Conservation (phyloP, 2,329 filamentous ascomycete species). For the Aschersonia sp. region DNA sequence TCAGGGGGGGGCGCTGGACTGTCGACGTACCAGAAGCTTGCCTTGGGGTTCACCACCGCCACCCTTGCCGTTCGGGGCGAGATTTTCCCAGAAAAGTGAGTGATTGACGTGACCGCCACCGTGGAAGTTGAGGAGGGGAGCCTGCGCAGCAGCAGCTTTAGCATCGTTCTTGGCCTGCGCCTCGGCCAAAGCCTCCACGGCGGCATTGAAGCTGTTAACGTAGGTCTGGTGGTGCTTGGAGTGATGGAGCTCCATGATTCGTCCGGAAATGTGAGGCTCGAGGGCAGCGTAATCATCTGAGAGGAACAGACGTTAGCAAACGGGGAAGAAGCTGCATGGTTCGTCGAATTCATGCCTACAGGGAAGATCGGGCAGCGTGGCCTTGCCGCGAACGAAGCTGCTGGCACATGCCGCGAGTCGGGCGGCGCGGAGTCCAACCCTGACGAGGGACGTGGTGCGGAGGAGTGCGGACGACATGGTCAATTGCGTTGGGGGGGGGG, state of each 20-base stretch:
- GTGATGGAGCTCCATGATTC: slow-evolving; percentile 96
- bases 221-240: slow-evolving; percentile 91
- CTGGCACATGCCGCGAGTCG: slow-evolving; percentile 21
- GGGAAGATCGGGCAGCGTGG: slow-evolving; percentile 78
- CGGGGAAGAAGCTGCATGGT: background rate
- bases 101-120: slow-evolving; percentile 81
- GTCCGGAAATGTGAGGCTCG: slow-evolving; percentile 67
- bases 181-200: slow-evolving; percentile 53
- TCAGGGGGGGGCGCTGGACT: slow-evolving; percentile 27
- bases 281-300: slow-evolving; percentile 93
- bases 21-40: slow-evolving; percentile 38
- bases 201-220: slow-evolving; percentile 76
- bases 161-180: slow-evolving; percentile 50
- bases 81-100: slow-evolving; percentile 73
- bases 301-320: background rate
- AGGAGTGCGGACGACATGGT: slow-evolving; percentile 63
- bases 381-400: slow-evolving; percentile 74
- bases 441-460: slow-evolving; percentile 47
- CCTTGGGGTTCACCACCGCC: slow-evolving; percentile 46
- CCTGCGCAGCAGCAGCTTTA: slow-evolving; percentile 32
- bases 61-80: slow-evolving; percentile 51
- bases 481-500: background rate
- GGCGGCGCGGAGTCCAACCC: slow-evolving; percentile 56
- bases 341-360: slow-evolving; percentile 22
- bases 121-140: slow-evolving; percentile 58